Evolutionary conservation across 768 basidiomycete genomes (phyloP), one percentile per base, ranked within the genome.

Genomic region (Phaeotremella skinneri): DNA sequence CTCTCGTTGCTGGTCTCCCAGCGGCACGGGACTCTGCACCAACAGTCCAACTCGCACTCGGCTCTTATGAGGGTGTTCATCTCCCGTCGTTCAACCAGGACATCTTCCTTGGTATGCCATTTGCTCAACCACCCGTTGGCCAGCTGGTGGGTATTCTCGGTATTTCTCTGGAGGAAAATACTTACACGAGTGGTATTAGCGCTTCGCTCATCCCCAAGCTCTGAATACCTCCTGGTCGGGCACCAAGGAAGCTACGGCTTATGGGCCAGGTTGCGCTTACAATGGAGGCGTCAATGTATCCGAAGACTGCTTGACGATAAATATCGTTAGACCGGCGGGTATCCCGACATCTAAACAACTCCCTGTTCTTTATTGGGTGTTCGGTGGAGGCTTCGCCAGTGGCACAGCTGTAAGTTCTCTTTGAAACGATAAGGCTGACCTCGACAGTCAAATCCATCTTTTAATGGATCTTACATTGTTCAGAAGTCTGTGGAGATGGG

Each of bases 31-130:
- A 9, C n/a, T 39, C 37, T 39, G 37, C 11, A 9, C 49, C 49
- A 7, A 23, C 49, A 20, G 49, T 51, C 20, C 4, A 29, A 4
- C 49, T 51, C 20, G 20, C 14, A 11, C 11, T 16, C 4, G 29
- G 21, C 16, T 21, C 26, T 11, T 25, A 57, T 1, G 3, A 7
- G 17, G 61, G 61, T 25, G 26, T 34, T 20, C 29, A 37, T 2
- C 47, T 32, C 31, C 42, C 50, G 14, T n/a, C 29, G 11, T 58
- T 54, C 43, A 55, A 55, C 49, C 55, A 58, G 17, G 53, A 63
- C 29, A 39, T 53, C 4, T 65, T 30, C 55, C 56, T 61, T n/a
- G 59, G 63, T 11, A 61, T 65, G 37, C 63, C 63, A 4, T 65
- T 58, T 47, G 63, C 63, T n/a, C 34, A 61, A 47, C 55, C 55